phyloP scores from a whole-genome alignment of 768 basidiomycete species.

The Pleurotus sapidus region DNA sequence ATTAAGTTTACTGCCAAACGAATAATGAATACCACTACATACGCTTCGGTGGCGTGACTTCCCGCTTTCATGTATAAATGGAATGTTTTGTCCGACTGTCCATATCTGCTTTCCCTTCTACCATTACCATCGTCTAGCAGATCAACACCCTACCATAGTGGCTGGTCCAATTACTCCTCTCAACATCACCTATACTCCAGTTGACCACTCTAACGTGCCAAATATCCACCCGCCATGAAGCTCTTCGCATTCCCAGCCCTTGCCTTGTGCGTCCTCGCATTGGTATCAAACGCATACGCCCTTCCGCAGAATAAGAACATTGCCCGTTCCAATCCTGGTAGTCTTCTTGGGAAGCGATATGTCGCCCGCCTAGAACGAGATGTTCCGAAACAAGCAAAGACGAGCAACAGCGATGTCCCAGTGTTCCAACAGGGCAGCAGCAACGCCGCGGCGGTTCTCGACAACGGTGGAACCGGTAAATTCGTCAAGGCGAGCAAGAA shows the following conservation, averaged over 20 bases:
- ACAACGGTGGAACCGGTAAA: neutral
- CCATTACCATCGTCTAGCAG: neutral
- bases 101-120: neutral
- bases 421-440: neutral
- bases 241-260: neutral
- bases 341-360: slow-evolving; percentile 1
- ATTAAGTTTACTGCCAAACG: no score
- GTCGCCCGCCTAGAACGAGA: neutral
- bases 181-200: neutral
- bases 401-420: neutral
- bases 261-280: neutral
- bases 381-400: neutral
- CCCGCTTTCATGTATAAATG: no score
- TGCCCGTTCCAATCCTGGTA: neutral
- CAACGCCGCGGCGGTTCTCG: neutral
- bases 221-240: neutral
- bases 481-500: neutral
- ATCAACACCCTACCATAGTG: neutral
- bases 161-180: neutral
- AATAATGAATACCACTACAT: no score
- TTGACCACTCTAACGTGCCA: neutral
- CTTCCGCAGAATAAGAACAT: neutral
- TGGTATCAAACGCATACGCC: neutral
- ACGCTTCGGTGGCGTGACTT: no score
- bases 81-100: neutral